Base-by-base conservation (phyloP, 1,284 basidiomycete genomes). In the Agroathelia rolfsii region DNA sequence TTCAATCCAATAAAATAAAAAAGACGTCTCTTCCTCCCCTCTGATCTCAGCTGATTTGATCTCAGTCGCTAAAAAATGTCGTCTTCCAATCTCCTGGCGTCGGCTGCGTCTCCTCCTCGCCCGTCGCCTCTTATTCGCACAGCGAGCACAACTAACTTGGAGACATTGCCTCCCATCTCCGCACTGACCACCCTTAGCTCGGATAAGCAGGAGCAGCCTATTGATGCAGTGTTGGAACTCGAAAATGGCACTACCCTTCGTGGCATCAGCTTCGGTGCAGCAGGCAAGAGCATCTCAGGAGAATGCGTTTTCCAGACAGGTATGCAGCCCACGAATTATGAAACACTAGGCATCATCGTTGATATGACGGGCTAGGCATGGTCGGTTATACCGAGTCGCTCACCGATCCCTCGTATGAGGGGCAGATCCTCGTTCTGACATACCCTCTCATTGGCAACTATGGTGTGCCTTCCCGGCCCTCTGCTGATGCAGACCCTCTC, bases 251-350 rank as follows among this genome's bases (percentile, higher is more conserved):
- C 87, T 39, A 80, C 86, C 1, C 88, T 80, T 50, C 69, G 80
- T 36, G 95, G 95, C 30, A 81, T 88, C 53, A 89, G 84, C 53
- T 98, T 99, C 53, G 95, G 95, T 49, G 90, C 90, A 3, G 69
- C 86, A 48, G 75, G 73, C 35, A 94, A 90, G 65, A 93, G 87
- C 56, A 69, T 96, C 32, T 74, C 92, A 13, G 95, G 95, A 48
- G 95, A 99, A 74, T 97, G 94, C 57, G 95, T 99, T 53, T 99
- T 99, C 66, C 94, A 97, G 66, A 99, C 95, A 35, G 94, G 94
- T 95, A 52, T 59, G 83, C 58, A n/a, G n/a, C n/a, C n/a, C n/a
- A n/a, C n/a, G n/a, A n/a, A n/a, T n/a, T n/a, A n/a, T n/a, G n/a
- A n/a, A n/a, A n/a, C n/a, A n/a, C n/a, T n/a, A n/a, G n/a, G n/a